Conservation (phyloP, 257 asterid species). For the Hygrophila difformis region DNA sequence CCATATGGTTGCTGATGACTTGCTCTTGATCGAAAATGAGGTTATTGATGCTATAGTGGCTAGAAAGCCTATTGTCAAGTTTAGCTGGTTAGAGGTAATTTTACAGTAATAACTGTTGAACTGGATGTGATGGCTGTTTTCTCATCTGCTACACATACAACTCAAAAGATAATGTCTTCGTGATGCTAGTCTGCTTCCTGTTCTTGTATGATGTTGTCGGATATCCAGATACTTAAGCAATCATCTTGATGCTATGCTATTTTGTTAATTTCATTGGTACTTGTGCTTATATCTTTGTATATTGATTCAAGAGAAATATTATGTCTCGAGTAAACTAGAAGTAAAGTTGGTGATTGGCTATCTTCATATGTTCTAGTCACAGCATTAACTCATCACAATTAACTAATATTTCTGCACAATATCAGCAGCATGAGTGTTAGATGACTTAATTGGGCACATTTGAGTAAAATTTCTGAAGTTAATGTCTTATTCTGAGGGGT, state of each 20-base stretch:
- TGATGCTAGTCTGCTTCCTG: constrained; percentile 5
- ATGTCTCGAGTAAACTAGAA: too few species aligned
- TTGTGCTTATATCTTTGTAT: not conserved
- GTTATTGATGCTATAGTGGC: constrained; percentile 55
- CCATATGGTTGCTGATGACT: constrained; percentile 68
- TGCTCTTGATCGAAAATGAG: constrained; percentile 41
- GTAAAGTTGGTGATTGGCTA: too few species aligned
- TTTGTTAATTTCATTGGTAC: not conserved
- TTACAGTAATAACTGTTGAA: constrained; percentile 5
- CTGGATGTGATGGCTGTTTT: not conserved
- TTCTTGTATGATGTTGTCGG: too few species aligned
- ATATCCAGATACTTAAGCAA: not conserved
- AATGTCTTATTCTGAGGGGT: too few species aligned
- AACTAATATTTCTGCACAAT: too few species aligned
- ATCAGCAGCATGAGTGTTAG: not conserved
- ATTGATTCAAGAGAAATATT: too few species aligned
- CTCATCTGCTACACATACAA: constrained; percentile 1
- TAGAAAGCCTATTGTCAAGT: constrained; percentile 40
- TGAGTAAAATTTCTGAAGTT: too few species aligned
- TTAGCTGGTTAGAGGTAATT: constrained; percentile 78
- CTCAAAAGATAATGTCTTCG: not conserved
- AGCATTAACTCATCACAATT: too few species aligned
- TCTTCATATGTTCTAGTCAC: too few species aligned
- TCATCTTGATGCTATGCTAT: not conserved
- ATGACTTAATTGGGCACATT: constrained; percentile 2